phyloP scores from a whole-genome alignment of 495 filamentous ascomycete species.

The Penicillium longicatenatum region DNA sequence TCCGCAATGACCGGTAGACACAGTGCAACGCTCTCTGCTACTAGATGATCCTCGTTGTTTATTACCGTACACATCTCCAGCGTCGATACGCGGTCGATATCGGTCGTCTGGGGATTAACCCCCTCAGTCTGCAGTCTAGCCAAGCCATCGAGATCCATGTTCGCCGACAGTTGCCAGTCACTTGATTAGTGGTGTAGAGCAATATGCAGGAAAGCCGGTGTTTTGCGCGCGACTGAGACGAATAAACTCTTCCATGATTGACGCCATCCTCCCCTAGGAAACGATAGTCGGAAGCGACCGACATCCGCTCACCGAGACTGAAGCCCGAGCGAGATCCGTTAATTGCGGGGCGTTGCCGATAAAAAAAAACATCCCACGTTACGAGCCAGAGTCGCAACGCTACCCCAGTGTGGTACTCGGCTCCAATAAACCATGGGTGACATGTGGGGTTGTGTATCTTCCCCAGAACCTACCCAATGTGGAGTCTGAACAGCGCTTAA shows the following conservation, averaged over 20 bases:
- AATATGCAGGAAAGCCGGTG: background rate
- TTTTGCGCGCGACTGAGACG: background rate
- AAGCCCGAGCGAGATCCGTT: no score
- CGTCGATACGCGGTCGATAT: conserved; percentile 39
- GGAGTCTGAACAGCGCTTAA: conserved; percentile 10
- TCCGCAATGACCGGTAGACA: conserved; percentile 35
- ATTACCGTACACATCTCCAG: conserved; percentile 39
- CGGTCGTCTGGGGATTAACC: conserved; percentile 30
- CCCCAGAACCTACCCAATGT: conserved; percentile 16
- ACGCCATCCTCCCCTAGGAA: background rate
- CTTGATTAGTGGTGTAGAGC: background rate
- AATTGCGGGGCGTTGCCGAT: conserved; percentile 3
- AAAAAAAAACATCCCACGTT: conserved; percentile 11
- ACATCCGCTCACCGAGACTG: background rate
- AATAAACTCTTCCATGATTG: background rate
- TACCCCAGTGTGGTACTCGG: conserved; percentile 5
- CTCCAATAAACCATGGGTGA: conserved; percentile 9
- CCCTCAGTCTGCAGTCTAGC: conserved; percentile 37
- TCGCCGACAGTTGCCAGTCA: background rate
- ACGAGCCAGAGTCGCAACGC: conserved; percentile 17
- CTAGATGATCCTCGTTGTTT: conserved; percentile 36
- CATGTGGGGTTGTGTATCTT: conserved; percentile 8
- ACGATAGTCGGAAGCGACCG: background rate
- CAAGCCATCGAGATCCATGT: conserved; percentile 31
- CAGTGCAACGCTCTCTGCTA: conserved; percentile 31